Percentiles rank a stretch among this genome's conserved stretches.
phyloP scores from a whole-genome alignment of 2,329 filamentous ascomycete genomes.

The Didymella pinodella region DNA sequence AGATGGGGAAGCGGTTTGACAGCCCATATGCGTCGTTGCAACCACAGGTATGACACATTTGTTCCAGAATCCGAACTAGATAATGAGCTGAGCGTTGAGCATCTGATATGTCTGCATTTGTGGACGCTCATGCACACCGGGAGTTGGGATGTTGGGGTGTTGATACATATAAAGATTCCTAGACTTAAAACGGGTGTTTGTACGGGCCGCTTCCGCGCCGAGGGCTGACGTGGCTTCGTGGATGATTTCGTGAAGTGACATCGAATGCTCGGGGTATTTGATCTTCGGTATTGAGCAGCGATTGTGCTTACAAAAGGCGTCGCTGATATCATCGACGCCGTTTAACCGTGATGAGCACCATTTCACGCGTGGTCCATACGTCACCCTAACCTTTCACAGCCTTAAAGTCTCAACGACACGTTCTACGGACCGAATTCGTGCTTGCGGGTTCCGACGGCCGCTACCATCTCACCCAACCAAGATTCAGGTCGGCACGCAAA shows the following conservation, averaged over 20 bases:
- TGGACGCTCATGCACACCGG: slow-evolving; percentile 6
- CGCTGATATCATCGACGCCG: background rate
- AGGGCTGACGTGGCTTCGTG: slow-evolving; percentile 17
- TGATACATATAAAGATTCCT: background rate
- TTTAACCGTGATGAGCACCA: background rate
- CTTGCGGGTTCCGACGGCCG: slow-evolving; percentile 9
- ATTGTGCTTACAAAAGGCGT: background rate
- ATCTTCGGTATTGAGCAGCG: background rate
- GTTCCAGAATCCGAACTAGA: background rate
- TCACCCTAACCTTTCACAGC: slow-evolving; percentile 1
- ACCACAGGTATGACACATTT: background rate
- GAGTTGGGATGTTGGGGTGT: background rate
- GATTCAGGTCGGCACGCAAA: slow-evolving; percentile 11
- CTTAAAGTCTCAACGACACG: slow-evolving; percentile 8
- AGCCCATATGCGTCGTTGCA: slow-evolving; percentile 1
- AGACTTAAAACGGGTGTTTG: slow-evolving; percentile 4
- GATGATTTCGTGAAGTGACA: background rate
- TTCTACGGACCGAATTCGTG: slow-evolving; percentile 7
- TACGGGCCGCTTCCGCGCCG: slow-evolving; percentile 20
- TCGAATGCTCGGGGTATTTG: background rate
- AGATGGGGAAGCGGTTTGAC: slow-evolving; percentile 21
- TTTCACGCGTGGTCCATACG: background rate
- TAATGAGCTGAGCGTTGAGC: slow-evolving; percentile 1
- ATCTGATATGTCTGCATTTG: background rate
- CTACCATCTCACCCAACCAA: slow-evolving; percentile 16